A percentile compares a stretch with the other conserved stretches of the same genome.
These are phyloP conservation scores for Cryptosporidium tyzzeri DNA, from an alignment of 169 alveolate species.

Conservation along the genomic window DNA sequence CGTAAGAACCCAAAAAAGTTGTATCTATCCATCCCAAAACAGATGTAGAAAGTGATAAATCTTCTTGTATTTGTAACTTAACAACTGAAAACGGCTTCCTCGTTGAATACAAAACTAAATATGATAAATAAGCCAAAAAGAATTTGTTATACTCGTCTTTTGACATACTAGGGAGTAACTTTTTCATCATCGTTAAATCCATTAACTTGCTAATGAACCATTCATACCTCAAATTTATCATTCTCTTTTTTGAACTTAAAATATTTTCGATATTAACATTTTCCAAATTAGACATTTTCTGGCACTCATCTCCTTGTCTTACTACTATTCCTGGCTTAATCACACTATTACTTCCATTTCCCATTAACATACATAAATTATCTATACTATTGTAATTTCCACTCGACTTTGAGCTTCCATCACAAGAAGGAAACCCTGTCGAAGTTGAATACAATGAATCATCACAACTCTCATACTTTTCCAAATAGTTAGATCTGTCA, in stretches of 20 bases:
- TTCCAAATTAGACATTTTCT: not conserved
- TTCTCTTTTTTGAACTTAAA: not conserved
- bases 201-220: constrained; percentile 1
- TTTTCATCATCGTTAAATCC: constrained; percentile 8
- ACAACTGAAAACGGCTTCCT: constrained; percentile 82
- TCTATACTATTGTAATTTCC: constrained; percentile 25
- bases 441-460: not conserved
- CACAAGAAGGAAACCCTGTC: constrained; percentile 17
- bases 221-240: not conserved
- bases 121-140: constrained; percentile 75
- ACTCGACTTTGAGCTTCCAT: constrained; percentile 35
- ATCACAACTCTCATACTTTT: not conserved
- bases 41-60: constrained; percentile 65
- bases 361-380: constrained; percentile 15
- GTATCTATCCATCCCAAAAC: constrained; percentile 81
- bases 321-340: not conserved
- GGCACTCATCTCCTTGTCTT: constrained; percentile 19
- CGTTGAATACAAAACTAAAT: constrained; percentile 77
- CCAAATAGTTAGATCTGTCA: constrained; percentile 1
- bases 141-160: constrained; percentile 43
- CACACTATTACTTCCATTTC: not conserved
- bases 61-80: constrained; percentile 74
- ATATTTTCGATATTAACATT: not conserved
- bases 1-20: constrained; percentile 79
- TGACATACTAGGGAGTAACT: constrained; percentile 45